A percentile compares a stretch with the other conserved stretches of the same genome.
These are phyloP conservation scores for Leccinum imitatum DNA, from an alignment of 768 basidiomycete genomes.

Conservation along the genomic window DNA sequence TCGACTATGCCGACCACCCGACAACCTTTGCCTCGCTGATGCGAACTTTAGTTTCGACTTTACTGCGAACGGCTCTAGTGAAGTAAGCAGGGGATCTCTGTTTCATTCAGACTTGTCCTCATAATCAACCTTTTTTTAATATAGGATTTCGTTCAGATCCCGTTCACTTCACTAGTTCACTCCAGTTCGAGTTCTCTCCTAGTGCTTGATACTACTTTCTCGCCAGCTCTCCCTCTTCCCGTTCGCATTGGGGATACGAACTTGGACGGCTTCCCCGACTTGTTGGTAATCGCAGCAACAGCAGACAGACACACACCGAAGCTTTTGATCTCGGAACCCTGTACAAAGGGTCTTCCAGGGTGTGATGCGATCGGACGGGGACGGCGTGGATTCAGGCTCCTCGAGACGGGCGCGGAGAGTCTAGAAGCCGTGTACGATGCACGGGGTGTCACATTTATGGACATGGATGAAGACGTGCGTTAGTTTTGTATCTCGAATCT, in stretches of 20 bases:
- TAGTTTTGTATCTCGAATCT: neutral
- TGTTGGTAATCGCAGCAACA: slow-evolving; percentile 58
- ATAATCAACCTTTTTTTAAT: neutral
- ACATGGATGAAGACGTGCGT: slow-evolving; percentile 94
- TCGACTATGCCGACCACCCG: slow-evolving; percentile 68
- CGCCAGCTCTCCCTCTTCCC: slow-evolving; percentile 69
- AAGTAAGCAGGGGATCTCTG: slow-evolving; percentile 37
- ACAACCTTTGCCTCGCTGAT: slow-evolving; percentile 82
- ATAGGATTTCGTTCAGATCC: slow-evolving; percentile 67
- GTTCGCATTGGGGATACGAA: slow-evolving; percentile 87
- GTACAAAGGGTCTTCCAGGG: slow-evolving; percentile 53
- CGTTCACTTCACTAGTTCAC: slow-evolving; percentile 60
- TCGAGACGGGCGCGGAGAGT: slow-evolving; percentile 56
- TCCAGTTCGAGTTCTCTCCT: slow-evolving; percentile 54
- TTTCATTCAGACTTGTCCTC: slow-evolving; percentile 1
- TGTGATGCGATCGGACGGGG: slow-evolving; percentile 52
- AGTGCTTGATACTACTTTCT: slow-evolving; percentile 64
- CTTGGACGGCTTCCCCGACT: slow-evolving; percentile 92
- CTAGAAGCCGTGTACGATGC: slow-evolving; percentile 76
- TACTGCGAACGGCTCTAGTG: slow-evolving; percentile 45
- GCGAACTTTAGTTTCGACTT: slow-evolving; percentile 78
- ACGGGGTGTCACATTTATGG: slow-evolving; percentile 73
- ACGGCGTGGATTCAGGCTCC: slow-evolving; percentile 62
- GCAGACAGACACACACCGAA: slow-evolving; percentile 51
- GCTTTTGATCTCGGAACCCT: slow-evolving; percentile 64